Evolutionary conservation across 2,329 filamentous ascomycete species (phyloP).

Genomic region (Colletotrichum incanum): DNA sequence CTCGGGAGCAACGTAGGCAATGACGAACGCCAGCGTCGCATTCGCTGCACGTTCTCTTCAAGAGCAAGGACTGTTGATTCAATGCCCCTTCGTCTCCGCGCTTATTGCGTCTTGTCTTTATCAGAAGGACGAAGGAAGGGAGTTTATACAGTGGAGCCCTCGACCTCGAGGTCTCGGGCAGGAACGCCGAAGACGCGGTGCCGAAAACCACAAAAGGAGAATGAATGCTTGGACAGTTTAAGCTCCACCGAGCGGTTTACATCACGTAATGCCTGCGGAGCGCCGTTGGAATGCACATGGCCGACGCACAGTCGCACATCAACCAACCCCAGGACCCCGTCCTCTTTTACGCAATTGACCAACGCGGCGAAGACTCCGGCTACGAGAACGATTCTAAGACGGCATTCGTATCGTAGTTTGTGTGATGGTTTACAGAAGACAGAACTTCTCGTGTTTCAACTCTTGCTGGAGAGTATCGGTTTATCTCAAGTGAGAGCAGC

Average conservation of each 20-base stretch:
- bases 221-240: not conserved
- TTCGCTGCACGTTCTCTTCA: not conserved
- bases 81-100: not conserved
- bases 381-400: not conserved
- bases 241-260: slow-evolving; percentile 23
- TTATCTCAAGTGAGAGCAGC: not conserved
- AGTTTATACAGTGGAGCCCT: slow-evolving; percentile 40
- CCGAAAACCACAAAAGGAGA: slow-evolving; percentile 15
- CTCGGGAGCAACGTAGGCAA: not conserved
- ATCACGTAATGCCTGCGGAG: slow-evolving; percentile 23
- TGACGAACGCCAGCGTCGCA: slow-evolving; percentile 22
- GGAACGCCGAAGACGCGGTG: slow-evolving; percentile 30
- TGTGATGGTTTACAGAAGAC: not conserved
- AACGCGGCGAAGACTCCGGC: not conserved
- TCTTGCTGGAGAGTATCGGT: not conserved
- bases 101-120: slow-evolving; percentile 17
- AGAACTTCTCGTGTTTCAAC: not conserved
- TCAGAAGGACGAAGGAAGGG: slow-evolving; percentile 20
- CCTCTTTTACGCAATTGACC: not conserved
- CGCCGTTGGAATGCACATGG: not conserved
- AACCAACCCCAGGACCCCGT: not conserved
- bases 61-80: not conserved
- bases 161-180: slow-evolving; percentile 21
- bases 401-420: not conserved
- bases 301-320: slow-evolving; percentile 7